Conservation (phyloP, 805 yeast species). For the Candida coleopterorum region DNA sequence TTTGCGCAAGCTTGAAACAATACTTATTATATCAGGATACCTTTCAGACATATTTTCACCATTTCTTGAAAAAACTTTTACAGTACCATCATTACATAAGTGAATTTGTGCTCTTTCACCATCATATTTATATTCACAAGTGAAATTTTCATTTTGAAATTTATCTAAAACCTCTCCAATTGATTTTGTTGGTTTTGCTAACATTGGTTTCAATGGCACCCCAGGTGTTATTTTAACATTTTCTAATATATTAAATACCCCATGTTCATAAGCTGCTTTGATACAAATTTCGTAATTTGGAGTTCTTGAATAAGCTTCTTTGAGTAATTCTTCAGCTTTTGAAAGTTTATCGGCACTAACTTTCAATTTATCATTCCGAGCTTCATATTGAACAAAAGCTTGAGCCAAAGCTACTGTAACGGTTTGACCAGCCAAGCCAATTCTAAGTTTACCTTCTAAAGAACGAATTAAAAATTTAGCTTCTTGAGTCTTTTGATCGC, state of each 20-base stretch:
- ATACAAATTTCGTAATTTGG: slow-evolving; percentile 88
- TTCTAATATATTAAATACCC: slow-evolving; percentile 60
- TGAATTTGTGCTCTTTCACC: slow-evolving; percentile 98
- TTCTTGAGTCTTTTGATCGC: slow-evolving; percentile 63
- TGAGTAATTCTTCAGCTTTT: slow-evolving; percentile 69
- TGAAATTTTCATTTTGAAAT: slow-evolving; percentile 77
- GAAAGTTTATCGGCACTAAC: slow-evolving; percentile 23
- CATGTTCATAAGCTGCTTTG: slow-evolving; percentile 57
- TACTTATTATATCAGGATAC: slow-evolving; percentile 82
- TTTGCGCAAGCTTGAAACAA: slow-evolving; percentile 55
- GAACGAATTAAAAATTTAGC: slow-evolving; percentile 89
- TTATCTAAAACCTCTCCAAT: slow-evolving; percentile 88
- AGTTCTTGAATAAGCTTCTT: slow-evolving; percentile 82
- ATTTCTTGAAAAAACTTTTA: slow-evolving; percentile 84
- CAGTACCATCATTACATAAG: slow-evolving; percentile 56
- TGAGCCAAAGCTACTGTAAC: slow-evolving; percentile 81
- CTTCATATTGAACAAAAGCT: slow-evolving; percentile 68
- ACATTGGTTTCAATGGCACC: slow-evolving; percentile 94
- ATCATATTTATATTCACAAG: slow-evolving; percentile 96
- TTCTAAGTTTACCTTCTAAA: slow-evolving; percentile 86
- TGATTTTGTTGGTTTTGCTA: slow-evolving; percentile 95
- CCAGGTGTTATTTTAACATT: slow-evolving; percentile 83
- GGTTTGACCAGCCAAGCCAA: slow-evolving; percentile 91
- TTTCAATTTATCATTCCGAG: slow-evolving; percentile 27
- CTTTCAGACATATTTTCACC: slow-evolving; percentile 96